phyloP scores from a whole-genome alignment of 1,284 basidiomycete species.

The Moesziomyces parantarcticus region DNA sequence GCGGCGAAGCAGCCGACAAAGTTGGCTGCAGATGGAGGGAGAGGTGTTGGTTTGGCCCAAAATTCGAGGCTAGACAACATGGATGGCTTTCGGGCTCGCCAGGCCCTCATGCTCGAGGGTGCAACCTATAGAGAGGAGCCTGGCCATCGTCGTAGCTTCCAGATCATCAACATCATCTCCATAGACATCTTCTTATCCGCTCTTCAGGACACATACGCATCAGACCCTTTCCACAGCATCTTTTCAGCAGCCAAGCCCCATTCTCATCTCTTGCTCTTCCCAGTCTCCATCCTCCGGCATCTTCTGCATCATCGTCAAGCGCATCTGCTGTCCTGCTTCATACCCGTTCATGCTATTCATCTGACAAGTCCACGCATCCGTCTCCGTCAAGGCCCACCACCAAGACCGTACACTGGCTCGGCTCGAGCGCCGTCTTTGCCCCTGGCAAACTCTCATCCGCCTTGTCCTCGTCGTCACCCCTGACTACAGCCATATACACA shows the following conservation, averaged over 20 bases:
- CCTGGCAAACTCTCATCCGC: neutral
- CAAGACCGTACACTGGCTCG: neutral
- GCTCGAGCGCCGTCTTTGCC: neutral
- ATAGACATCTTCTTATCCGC: neutral
- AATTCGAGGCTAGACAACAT: slow-evolving; percentile 11
- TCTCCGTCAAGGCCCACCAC: neutral
- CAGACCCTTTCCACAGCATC: neutral
- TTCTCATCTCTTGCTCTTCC: neutral
- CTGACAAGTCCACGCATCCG: neutral
- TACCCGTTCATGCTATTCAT: neutral
- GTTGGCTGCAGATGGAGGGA: neutral
- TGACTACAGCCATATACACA: neutral
- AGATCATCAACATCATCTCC: neutral
- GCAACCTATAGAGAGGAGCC: neutral
- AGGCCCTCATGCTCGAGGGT: no score
- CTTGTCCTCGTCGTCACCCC: no score
- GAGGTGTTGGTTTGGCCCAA: slow-evolving; percentile 12
- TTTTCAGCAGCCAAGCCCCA: neutral
- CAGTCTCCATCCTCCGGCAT: slow-evolving; percentile 1
- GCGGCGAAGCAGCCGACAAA: slow-evolving; percentile 1
- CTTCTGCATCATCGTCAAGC: slow-evolving; percentile 2
- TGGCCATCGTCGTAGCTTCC: no score
- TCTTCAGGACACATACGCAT: neutral
- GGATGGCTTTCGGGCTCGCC: neutral
- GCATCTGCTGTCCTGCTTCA: neutral